These are phyloP conservation scores for Limonium bicolor DNA, from an alignment of 148 eudicot species.

Conservation along the genomic window DNA sequence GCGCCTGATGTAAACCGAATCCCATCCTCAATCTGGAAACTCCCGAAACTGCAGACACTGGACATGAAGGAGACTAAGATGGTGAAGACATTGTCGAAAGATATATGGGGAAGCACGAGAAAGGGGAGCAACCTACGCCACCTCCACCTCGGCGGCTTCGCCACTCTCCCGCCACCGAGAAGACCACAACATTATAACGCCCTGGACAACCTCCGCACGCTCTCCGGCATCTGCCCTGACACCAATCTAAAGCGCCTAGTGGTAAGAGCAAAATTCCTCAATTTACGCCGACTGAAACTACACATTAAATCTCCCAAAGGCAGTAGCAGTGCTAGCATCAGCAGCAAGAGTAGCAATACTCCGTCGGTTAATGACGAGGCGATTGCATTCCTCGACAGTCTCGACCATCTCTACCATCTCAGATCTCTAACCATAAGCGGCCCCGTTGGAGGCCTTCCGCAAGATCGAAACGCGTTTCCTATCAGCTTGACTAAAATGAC, in stretches of 20 bases:
- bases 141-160: slow-evolving; percentile 7
- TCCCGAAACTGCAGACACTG: slow-evolving; percentile 13
- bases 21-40: slow-evolving; percentile 10
- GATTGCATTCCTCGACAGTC: slow-evolving; percentile 8
- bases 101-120: slow-evolving; percentile 21
- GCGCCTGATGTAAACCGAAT: slow-evolving; percentile 5
- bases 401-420: slow-evolving; percentile 20
- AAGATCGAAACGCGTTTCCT: slow-evolving; percentile 20
- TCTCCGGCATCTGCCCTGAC: slow-evolving; percentile 16
- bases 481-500: slow-evolving; percentile 16
- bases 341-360: neutral
- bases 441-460: neutral
- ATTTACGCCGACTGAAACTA: slow-evolving; percentile 9
- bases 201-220: slow-evolving; percentile 12
- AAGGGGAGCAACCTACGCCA: slow-evolving; percentile 13
- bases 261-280: slow-evolving; percentile 25
- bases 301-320: neutral
- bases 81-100: slow-evolving; percentile 5
- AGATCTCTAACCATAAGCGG: slow-evolving; percentile 15
- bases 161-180: slow-evolving; percentile 7
- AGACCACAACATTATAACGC: slow-evolving; percentile 6
- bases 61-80: slow-evolving; percentile 17
- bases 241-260: slow-evolving; percentile 14
- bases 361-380: neutral
- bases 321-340: too few relatives aligned